Evolutionary conservation across 495 filamentous ascomycete genomes (phyloP).

Genomic region (Delitschia confertaspora): DNA sequence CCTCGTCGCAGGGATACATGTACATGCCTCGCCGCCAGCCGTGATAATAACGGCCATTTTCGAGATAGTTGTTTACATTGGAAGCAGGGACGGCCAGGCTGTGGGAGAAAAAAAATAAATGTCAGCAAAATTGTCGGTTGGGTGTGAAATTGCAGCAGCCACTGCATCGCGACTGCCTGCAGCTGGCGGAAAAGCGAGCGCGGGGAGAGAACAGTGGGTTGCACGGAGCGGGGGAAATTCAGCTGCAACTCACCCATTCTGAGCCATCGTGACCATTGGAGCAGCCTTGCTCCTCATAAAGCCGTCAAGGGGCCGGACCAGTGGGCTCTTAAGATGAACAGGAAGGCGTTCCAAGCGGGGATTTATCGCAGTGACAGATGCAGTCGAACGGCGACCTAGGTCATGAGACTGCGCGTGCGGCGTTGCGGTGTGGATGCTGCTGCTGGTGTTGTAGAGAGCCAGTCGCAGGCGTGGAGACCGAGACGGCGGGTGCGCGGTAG

Average conservation of each 20-base stretch:
- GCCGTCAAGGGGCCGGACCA: conserved; percentile 4
- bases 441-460: conserved; percentile 4
- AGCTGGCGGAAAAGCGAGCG: too few relatives aligned
- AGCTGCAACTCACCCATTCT: conserved; percentile 31
- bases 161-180: too few relatives aligned
- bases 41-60: conserved; percentile 51
- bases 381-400: conserved; percentile 6
- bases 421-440: not conserved
- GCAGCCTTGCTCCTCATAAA: conserved; percentile 15
- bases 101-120: too few relatives aligned
- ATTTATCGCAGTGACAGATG: not conserved
- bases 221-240: conserved; percentile 24
- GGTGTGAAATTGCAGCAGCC: too few relatives aligned
- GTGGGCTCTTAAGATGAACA: conserved; percentile 10
- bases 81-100: conserved; percentile 27
- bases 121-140: too few relatives aligned
- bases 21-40: conserved; percentile 49
- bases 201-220: conserved; percentile 4
- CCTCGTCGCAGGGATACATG: conserved; percentile 57
- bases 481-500: conserved; percentile 1
- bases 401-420: conserved; percentile 16
- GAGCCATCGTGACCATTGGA: conserved; percentile 35
- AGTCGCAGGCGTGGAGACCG: not conserved
- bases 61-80: conserved; percentile 39
- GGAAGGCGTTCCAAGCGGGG: not conserved